phyloP scores from a whole-genome alignment of 2,329 filamentous ascomycete species.

The Colletotrichum plurivorum region DNA sequence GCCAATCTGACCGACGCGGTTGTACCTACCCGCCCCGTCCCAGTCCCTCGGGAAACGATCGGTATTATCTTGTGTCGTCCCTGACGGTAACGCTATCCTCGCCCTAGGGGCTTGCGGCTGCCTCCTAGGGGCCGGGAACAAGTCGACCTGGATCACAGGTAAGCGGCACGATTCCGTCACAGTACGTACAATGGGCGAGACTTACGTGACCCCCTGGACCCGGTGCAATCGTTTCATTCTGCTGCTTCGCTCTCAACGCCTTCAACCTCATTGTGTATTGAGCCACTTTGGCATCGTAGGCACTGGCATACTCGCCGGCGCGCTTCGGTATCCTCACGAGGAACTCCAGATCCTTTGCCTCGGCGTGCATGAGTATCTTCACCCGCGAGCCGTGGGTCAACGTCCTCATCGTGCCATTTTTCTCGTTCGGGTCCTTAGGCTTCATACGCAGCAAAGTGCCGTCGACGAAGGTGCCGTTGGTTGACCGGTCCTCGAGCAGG shows the following conservation, averaged over 20 bases:
- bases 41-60: slow-evolving; percentile 72
- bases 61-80: slow-evolving; percentile 50
- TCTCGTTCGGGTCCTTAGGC: slow-evolving; percentile 51
- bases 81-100: slow-evolving; percentile 40
- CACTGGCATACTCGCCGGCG: slow-evolving; percentile 74
- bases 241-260: slow-evolving; percentile 48
- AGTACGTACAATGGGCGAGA: background rate
- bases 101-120: slow-evolving; percentile 27
- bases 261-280: slow-evolving; percentile 69
- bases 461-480: slow-evolving; percentile 95
- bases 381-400: slow-evolving; percentile 82
- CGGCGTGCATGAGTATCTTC: slow-evolving; percentile 72
- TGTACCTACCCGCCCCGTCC: slow-evolving; percentile 89
- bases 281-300: slow-evolving; percentile 79
- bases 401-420: slow-evolving; percentile 68
- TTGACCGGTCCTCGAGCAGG: slow-evolving; percentile 94
- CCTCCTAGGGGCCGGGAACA: slow-evolving; percentile 45
- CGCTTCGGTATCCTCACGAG: slow-evolving; percentile 87
- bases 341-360: slow-evolving; percentile 77
- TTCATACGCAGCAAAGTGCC: slow-evolving; percentile 71
- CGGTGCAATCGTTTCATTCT: slow-evolving; percentile 62
- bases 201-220: slow-evolving; percentile 64
- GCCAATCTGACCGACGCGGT: slow-evolving; percentile 84
- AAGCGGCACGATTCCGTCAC: background rate
- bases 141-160: slow-evolving; percentile 43